phyloP scores from a whole-genome alignment of 305 asterid species.

The Plantago coronopus region DNA sequence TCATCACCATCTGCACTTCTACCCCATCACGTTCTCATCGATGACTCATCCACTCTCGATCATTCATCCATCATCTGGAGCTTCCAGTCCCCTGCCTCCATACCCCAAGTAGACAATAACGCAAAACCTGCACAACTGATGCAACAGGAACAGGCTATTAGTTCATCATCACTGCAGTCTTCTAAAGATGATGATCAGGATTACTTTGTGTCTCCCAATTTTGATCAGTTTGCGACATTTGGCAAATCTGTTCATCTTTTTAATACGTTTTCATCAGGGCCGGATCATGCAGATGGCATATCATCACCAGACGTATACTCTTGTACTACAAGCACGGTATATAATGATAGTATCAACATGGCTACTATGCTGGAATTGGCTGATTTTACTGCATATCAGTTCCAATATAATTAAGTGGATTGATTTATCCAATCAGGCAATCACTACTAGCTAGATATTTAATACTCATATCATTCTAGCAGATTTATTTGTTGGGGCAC shows the following conservation, averaged over 20 bases:
- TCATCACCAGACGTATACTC: slow-evolving; percentile 38
- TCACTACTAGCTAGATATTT: no score
- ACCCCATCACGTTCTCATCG: no score
- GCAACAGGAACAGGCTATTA: no score
- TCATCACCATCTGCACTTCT: neutral
- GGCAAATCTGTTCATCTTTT: slow-evolving; percentile 2
- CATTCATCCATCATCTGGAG: slow-evolving; percentile 38
- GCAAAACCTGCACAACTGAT: no score
- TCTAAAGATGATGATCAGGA: neutral
- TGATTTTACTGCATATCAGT: slow-evolving; percentile 4
- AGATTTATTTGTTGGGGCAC: no score
- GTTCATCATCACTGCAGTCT: neutral
- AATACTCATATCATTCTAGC: no score
- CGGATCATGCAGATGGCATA: slow-evolving; percentile 36
- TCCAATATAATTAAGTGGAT: no score
- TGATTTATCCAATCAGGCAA: no score
- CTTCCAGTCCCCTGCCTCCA: slow-evolving; percentile 33
- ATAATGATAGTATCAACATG: slow-evolving; percentile 17
- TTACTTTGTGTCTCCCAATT: slow-evolving; percentile 3
- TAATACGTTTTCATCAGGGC: slow-evolving; percentile 26
- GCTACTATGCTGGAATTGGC: slow-evolving; percentile 26
- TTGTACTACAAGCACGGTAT: slow-evolving; percentile 32
- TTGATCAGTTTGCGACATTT: neutral
- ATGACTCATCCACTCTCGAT: no score
- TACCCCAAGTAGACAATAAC: neutral